Evolutionary conservation across 108 stramenopile species (phyloP), one percentile per base, ranked within the genome.

Genomic region (Skeletonema potamos): DNA sequence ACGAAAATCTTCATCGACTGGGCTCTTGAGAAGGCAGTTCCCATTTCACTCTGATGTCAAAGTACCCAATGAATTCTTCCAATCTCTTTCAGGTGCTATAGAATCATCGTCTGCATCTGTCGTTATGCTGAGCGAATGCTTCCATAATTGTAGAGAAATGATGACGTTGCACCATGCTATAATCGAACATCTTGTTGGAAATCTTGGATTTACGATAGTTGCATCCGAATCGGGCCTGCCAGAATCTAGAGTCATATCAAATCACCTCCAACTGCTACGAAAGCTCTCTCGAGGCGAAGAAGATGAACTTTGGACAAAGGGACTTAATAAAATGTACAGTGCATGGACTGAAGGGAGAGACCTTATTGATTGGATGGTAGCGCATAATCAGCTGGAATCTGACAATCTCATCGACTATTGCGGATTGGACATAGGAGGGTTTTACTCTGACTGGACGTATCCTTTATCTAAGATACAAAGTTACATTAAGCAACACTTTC

Each of bases 261-360:
- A 43, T 41, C 43, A 10, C 11, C 10, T 63, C 4, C 10, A 24
- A 8, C 7, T 4, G 10, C 36, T 10, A 0, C 0, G n/a, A n/a
- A 41, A 63, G 12, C 13, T 15, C 26, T 41, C 62, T 24, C 0
- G 11, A 9, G 37, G 9, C 11, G 3, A 63, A 13, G 27, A 63
- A n/a, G 44, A 46, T 33, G 62, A 63, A 46, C 3, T 63, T 8
- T 63, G 44, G 41, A 10, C 10, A 28, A 46, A 4, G 12, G 62
- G 62, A 37, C 15, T 63, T 4, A 63, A 63, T 37, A 63, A 63
- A 28, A 63, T 63, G 62, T 63, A 63, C 62, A 28, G 62, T 27
- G 62, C 12, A n/a, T 63, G 62, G 62, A 1, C 44, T 24, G 62
- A 63, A 28, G 62, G 62, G 15, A 63, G 62, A n/a, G 62, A 39